Base-by-base conservation (phyloP, 495 filamentous ascomycete genomes). In the Hyaloscypha hepaticicola region DNA sequence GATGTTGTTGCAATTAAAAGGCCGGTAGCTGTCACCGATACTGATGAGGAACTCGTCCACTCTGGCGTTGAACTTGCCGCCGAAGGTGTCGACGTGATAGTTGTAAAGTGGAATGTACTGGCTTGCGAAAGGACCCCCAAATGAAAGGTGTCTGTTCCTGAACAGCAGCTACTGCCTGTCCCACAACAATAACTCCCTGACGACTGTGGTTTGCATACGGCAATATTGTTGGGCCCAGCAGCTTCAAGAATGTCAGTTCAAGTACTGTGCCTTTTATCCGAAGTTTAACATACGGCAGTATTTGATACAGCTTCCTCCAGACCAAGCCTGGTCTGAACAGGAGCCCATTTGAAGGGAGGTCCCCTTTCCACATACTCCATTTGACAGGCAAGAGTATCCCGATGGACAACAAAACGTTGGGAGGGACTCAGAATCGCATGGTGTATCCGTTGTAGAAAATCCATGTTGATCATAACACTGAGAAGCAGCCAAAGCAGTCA, bases 331-430 rank as follows among this genome's bases (percentile, higher is more conserved):
- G 28, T 60, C 58, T 26, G 58, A 50, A 26, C 58, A 60, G 19
- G 58, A 49, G 19, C 34, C 41, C 41, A 27, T 49, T 16, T 21
- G 16, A 16, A 60, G 26, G 8, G 24, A 28, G 3, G 24, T 26
- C 1, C 4, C 45, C 2, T 50, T 48, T 38, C 26, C 27, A 50
- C 58, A 60, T 50, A 60, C 2, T 26, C 58, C 58, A 50, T 48
- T 60, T 19, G 38, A 49, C 12, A 60, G 29, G n/a, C 58, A 60
- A 7, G 58, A 27, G 19, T 5, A 26, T 21, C 34, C 38, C 16
- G 58, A 25, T 60, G 58, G 41, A 28, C 58, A 60, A 26, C 58
- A 60, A 29, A 60, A 60, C 25, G 58, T 60, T 4, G 58, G 58
- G 45, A 22, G 19, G 2, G 22, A 49, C 3, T 38, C 58, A 9